Base-by-base conservation (phyloP, 78 protist genomes). In the Dictyostelium brefeldianum region DNA sequence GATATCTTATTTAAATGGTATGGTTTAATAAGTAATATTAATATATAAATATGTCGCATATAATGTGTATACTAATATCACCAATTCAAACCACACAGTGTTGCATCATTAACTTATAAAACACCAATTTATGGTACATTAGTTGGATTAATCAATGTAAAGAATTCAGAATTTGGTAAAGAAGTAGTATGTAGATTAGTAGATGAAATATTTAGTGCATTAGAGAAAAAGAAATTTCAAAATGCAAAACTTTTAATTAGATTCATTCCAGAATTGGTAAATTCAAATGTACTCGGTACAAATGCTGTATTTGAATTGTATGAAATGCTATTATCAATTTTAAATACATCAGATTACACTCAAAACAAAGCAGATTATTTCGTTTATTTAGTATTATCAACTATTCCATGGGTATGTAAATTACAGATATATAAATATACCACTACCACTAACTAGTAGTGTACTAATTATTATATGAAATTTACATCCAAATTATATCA, bases 101-200 rank as follows among this genome's bases (percentile, higher is more conserved):
- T 87, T 22, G 59, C 93, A 78, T 75, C 62, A 36, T 77, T 87
- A 65, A 73, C 93, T 20, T 77, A 77, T 65, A 87, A 87, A 77
- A 65, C 93, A 74, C 93, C 93, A 78, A 77, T 87, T 57, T 87
- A 87, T 77, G 93, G 77, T 17, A 87, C 93, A 22, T 57, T 87
- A 17, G 84, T 87, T 62, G 93, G 93, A 46, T 57, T 75, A 18
- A 87, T 87, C 22, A 87, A 87, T 51, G 62, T 43, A 11, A 87
- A 87, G 54, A 87, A 87, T 50, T 65, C 29, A 10, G 85, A 87
- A 29, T 87, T 87, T 87, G 93, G 93, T 51, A 87, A 87, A 77
- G 93, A 87, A 59, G 67, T 87, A 51, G 83, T 74, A 50, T 74
- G 84, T 77, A 87, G 69, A n/a, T 64, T 87, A 15, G 78, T 87